Percentiles rank a stretch among this genome's conserved stretches.
phyloP scores from a whole-genome alignment of 768 basidiomycete genomes.

The Termitomyces sp. region DNA sequence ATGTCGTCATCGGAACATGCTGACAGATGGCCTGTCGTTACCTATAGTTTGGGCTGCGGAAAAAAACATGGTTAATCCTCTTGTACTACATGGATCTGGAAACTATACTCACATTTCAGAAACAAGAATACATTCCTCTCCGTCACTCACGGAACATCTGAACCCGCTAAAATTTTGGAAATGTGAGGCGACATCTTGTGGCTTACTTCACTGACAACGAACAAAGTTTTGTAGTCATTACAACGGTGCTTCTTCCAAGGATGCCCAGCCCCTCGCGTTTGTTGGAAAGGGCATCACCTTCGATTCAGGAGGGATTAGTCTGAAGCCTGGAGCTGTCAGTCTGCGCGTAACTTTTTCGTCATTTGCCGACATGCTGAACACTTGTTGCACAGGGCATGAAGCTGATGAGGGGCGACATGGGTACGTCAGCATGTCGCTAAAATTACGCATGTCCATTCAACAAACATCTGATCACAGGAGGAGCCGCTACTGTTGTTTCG shows the following conservation, averaged over 20 bases:
- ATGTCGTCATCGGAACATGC: neutral
- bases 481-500: conserved; percentile 74
- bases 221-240: conserved; percentile 53
- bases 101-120: neutral
- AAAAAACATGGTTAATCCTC: conserved; percentile 66
- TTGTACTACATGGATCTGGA: neutral
- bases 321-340: conserved; percentile 70
- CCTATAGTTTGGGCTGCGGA: conserved; percentile 68
- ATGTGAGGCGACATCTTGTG: conserved; percentile 39
- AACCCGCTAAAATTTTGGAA: conserved; percentile 85
- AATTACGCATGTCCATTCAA: neutral
- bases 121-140: conserved; percentile 76
- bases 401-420: conserved; percentile 85
- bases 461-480: conserved; percentile 33
- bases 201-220: neutral
- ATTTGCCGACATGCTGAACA: neutral
- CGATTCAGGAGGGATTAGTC: conserved; percentile 81
- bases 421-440: conserved; percentile 24
- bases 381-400: conserved; percentile 59
- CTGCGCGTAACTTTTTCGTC: neutral
- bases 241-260: conserved; percentile 57
- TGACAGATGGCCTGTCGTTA: conserved; percentile 4
- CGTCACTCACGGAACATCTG: conserved; percentile 73
- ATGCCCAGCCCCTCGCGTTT: conserved; percentile 60
- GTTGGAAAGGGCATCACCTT: conserved; percentile 92